Evolutionary conservation across 164 flowering plant species (phyloP).

Genomic region (Umbellularia californica): DNA sequence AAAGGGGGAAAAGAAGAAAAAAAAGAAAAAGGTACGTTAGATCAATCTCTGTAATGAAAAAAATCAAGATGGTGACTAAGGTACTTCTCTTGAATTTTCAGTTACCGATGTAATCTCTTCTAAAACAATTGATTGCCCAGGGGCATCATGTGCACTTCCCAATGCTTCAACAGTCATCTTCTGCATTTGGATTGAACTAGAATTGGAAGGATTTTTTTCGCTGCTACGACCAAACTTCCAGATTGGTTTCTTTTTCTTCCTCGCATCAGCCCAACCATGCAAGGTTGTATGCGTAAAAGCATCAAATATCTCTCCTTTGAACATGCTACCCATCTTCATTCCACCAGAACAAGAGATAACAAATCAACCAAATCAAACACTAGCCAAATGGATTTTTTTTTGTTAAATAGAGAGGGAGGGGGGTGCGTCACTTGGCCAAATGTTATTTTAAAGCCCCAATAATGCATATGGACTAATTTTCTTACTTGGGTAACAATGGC

Average conservation of each 20-base stretch:
- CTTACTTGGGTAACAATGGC: constrained; percentile 91
- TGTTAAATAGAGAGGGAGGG: neutral
- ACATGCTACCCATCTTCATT: constrained; percentile 80
- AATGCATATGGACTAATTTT: too few relatives aligned
- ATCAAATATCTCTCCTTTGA: constrained; percentile 67
- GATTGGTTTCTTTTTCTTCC: neutral
- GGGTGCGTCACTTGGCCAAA: neutral
- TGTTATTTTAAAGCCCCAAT: too few relatives aligned
- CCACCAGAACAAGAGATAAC: neutral
- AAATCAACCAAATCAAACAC: constrained; percentile 1
- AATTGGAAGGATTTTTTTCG: neutral
- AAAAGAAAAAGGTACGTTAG: neutral
- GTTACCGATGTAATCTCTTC: neutral
- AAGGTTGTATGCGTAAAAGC: constrained; percentile 42
- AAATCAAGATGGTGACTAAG: neutral
- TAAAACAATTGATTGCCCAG: constrained; percentile 1
- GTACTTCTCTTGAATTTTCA: neutral
- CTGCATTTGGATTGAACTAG: constrained; percentile 19
- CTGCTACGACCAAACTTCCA: constrained; percentile 2
- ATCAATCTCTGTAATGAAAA: neutral
- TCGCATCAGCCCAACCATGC: constrained; percentile 16
- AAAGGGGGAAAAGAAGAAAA: too few relatives aligned
- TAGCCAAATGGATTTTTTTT: neutral
- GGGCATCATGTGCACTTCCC: neutral
- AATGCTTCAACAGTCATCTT: constrained; percentile 10